These are phyloP conservation scores for Nitzschia sp. DNA, from an alignment of 108 stramenopile genomes.

Conservation along the genomic window DNA sequence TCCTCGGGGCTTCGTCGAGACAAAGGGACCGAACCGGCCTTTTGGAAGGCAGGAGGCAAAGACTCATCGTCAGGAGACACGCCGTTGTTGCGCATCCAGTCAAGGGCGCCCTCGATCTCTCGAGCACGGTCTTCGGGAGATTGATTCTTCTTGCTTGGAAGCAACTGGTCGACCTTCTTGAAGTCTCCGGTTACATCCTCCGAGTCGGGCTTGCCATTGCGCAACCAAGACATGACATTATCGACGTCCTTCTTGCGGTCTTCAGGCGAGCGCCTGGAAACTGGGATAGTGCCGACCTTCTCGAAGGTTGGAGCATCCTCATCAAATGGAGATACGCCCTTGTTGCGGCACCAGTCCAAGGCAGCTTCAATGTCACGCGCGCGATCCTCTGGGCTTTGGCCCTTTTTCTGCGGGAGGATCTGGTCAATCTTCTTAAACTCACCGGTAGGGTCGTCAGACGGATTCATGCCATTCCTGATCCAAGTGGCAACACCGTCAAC, in stretches of 20 bases:
- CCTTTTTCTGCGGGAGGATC: constrained; percentile 24
- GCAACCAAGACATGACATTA: constrained; percentile 25
- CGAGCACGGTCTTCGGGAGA: constrained; percentile 29
- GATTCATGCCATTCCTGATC: constrained; percentile 4
- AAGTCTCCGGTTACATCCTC: constrained; percentile 24
- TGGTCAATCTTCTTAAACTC: constrained; percentile 24
- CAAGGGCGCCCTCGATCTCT: constrained; percentile 43
- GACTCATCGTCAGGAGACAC: constrained; percentile 16
- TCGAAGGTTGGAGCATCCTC: constrained; percentile 1
- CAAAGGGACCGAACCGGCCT: constrained; percentile 14
- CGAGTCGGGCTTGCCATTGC: constrained; percentile 13
- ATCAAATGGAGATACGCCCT: constrained; percentile 13
- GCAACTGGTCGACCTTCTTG: constrained; percentile 19
- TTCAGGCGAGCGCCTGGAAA: constrained; percentile 22
- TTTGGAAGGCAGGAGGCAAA: not conserved
- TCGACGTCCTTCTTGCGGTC: constrained; percentile 22
- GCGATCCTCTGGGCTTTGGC: constrained; percentile 17
- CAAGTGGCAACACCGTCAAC: constrained; percentile 14
- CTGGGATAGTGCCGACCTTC: constrained; percentile 15
- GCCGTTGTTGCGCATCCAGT: constrained; percentile 33
- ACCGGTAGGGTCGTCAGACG: constrained; percentile 4
- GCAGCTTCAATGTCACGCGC: constrained; percentile 28
- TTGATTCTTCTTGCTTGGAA: constrained; percentile 24
- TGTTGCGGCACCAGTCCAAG: constrained; percentile 38
- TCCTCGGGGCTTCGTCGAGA: constrained; percentile 19